Conservation (phyloP, 352 stramenopile genomes). For the Elongisporangium anandrum region DNA sequence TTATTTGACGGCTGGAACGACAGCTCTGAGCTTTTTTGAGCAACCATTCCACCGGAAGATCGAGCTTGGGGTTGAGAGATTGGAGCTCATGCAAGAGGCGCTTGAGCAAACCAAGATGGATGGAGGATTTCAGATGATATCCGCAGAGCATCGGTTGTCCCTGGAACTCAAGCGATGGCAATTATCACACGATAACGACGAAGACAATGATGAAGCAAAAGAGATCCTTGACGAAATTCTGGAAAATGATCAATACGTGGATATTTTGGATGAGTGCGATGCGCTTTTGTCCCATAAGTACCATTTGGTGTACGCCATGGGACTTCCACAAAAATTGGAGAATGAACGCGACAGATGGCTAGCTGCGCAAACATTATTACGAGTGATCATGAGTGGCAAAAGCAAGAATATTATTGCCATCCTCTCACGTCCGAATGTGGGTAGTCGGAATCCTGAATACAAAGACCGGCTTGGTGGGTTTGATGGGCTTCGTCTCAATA, state of each 20-base stretch:
- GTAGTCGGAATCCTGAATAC: constrained; percentile 30
- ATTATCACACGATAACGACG: constrained; percentile 4
- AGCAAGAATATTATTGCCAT: constrained; percentile 20
- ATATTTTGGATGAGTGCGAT: constrained; percentile 88
- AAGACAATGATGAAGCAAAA: not conserved
- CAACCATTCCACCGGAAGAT: constrained; percentile 66
- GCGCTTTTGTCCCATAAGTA: constrained; percentile 85
- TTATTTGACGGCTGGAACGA: constrained; percentile 37
- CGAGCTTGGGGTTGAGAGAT: constrained; percentile 17
- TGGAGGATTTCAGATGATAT: constrained; percentile 64
- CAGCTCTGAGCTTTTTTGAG: constrained; percentile 43
- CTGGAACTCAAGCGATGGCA: constrained; percentile 76
- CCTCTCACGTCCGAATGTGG: constrained; percentile 32
- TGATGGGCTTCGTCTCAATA: constrained; percentile 38
- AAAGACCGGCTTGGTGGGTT: constrained; percentile 27
- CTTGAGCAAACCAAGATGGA: constrained; percentile 29
- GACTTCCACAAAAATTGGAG: constrained; percentile 35
- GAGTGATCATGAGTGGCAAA: constrained; percentile 14
- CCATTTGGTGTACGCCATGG: constrained; percentile 86
- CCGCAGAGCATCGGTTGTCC: constrained; percentile 86
- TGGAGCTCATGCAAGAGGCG: constrained; percentile 26
- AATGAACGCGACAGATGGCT: constrained; percentile 46
- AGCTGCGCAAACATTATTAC: constrained; percentile 43
- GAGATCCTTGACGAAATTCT: constrained; percentile 36
- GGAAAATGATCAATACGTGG: constrained; percentile 42